A percentile compares a stretch with the other conserved stretches of the same genome.
Evolutionary conservation across 352 stramenopile species (phyloP).

Genomic region (Phytophthora vignae): DNA sequence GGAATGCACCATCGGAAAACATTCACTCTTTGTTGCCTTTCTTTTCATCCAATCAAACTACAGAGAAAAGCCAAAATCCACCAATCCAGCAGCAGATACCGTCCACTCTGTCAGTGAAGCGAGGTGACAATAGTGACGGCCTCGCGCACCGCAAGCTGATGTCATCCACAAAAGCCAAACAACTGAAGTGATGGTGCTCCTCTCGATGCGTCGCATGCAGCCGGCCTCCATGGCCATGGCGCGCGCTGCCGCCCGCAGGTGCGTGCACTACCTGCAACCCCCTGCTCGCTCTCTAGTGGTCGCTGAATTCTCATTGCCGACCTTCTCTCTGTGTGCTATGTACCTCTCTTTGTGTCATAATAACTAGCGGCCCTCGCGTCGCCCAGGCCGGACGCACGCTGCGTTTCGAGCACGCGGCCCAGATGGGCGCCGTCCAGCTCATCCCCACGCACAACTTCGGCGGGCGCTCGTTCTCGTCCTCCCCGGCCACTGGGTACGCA

Average conservation of each 20-base stretch:
- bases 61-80: background rate
- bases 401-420: conserved; percentile 48
- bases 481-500: conserved; percentile 51
- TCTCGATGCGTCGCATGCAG: conserved; percentile 73
- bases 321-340: conserved; percentile 1
- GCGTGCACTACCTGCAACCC: background rate
- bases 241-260: conserved; percentile 40
- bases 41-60: conserved; percentile 20
- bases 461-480: conserved; percentile 71
- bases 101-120: conserved; percentile 18
- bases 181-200: conserved; percentile 55
- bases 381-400: conserved; percentile 39
- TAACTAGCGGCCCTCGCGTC: conserved; percentile 33
- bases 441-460: conserved; percentile 54
- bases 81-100: conserved; percentile 10
- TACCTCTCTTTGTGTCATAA: conserved; percentile 10
- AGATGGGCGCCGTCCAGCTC: conserved; percentile 56
- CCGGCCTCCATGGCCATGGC: conserved; percentile 46
- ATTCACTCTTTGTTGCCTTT: background rate
- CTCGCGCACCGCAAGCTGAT: conserved; percentile 3
- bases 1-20: conserved; percentile 17
- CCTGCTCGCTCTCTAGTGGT: background rate
- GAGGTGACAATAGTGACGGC: conserved; percentile 37
- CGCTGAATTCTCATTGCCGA: background rate
- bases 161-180: conserved; percentile 35